A percentile compares a stretch with the other conserved stretches of the same genome.
Evolutionary conservation across 345 rosid genomes (phyloP).

Genomic region (Zanthoxylum bungeanum): DNA sequence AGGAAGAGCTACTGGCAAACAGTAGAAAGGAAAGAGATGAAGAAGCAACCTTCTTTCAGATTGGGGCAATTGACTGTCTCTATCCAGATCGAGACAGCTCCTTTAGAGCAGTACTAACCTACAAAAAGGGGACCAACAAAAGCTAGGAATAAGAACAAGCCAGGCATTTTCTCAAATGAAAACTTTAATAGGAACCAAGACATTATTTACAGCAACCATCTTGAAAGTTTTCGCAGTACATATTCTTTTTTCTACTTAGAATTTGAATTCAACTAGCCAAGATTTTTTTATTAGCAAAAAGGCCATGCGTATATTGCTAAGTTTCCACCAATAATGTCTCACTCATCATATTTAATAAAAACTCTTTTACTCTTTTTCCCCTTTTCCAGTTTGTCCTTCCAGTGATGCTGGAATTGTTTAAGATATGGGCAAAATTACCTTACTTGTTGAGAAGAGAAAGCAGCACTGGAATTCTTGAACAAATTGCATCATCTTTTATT

Average conservation of each 20-base stretch:
- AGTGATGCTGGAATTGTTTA: not conserved
- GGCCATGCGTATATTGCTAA: not conserved
- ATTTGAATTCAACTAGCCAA: conserved; percentile 7
- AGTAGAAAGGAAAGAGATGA: conserved; percentile 4
- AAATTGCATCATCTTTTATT: not conserved
- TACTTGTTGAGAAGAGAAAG: conserved; percentile 13
- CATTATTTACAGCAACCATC: conserved; percentile 16
- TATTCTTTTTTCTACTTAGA: not conserved
- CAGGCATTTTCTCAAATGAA: conserved; percentile 12
- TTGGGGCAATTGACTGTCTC: conserved; percentile 20
- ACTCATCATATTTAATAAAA: not conserved
- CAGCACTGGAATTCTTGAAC: conserved; percentile 2
- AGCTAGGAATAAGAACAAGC: conserved; percentile 17
- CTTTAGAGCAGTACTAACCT: conserved; percentile 27
- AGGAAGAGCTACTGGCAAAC: not conserved
- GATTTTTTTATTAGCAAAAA: conserved; percentile 1
- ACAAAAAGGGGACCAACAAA: conserved; percentile 25
- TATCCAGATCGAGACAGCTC: conserved; percentile 16
- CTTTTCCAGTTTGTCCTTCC: not conserved
- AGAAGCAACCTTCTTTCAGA: conserved; percentile 28
- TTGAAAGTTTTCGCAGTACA: not conserved
- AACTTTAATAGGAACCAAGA: conserved; percentile 12
- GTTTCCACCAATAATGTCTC: not conserved
- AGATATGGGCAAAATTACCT: conserved; percentile 9
- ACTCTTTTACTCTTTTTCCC: not conserved